phyloP scores from a whole-genome alignment of 257 asterid genomes.

The Ballota nigra region DNA sequence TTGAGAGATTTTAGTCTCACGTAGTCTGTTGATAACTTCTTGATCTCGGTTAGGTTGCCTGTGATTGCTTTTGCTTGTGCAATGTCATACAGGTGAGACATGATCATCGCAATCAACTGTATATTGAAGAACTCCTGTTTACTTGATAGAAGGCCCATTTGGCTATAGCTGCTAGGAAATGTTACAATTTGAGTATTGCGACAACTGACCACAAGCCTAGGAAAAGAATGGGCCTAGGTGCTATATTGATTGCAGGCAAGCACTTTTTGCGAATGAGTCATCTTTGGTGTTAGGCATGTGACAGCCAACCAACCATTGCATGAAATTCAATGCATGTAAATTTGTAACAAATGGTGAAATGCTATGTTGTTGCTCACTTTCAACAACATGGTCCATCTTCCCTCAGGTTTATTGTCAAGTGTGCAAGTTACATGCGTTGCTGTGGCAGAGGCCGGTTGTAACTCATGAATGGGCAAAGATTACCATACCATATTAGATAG shows the following conservation, averaged over 20 bases:
- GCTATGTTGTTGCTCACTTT: background rate
- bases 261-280: background rate
- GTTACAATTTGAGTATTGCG: background rate
- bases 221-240: background rate
- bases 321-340: background rate
- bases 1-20: background rate
- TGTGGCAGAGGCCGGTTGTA: background rate
- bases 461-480: background rate
- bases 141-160: background rate
- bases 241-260: background rate
- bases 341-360: background rate
- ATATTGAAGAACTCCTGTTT: background rate
- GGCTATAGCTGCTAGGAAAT: background rate
- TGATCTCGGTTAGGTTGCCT: background rate
- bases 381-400: background rate
- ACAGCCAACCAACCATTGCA: background rate
- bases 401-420: background rate
- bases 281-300: background rate
- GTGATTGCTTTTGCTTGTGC: constrained; percentile 1
- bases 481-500: background rate
- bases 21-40: background rate
- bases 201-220: background rate
- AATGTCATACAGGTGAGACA: background rate
- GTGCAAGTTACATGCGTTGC: background rate
- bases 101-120: background rate